phyloP scores from a whole-genome alignment of 371 early-diverging fungal genomes.

The Mortierella sp. region DNA sequence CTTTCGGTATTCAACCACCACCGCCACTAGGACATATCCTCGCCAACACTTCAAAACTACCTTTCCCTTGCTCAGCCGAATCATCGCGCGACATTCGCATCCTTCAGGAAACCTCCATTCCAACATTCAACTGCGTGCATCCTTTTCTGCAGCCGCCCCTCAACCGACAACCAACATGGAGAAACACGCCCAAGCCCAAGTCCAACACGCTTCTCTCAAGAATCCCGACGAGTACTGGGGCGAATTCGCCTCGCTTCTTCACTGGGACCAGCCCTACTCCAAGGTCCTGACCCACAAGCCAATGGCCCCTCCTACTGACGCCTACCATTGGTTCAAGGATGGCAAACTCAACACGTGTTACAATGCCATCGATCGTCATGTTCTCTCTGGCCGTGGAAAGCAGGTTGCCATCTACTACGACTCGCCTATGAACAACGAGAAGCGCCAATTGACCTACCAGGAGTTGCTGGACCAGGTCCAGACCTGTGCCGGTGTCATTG shows the following conservation, averaged over 20 bases:
- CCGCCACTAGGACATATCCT: constrained; percentile 10
- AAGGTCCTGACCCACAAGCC: constrained; percentile 22
- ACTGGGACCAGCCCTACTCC: constrained; percentile 52
- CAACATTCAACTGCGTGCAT: constrained; percentile 2
- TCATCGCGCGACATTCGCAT: background rate
- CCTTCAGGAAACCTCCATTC: background rate
- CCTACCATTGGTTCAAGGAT: constrained; percentile 76
- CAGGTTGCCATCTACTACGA: constrained; percentile 84
- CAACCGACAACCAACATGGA: constrained; percentile 26
- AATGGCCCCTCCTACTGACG: background rate
- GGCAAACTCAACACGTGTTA: constrained; percentile 91
- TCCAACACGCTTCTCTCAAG: constrained; percentile 25
- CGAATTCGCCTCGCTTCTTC: constrained; percentile 30
- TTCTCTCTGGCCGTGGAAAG: constrained; percentile 59
- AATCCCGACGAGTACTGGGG: constrained; percentile 45
- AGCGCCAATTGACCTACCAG: constrained; percentile 74
- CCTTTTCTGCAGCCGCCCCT: background rate
- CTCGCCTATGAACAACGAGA: constrained; percentile 74
- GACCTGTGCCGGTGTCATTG: constrained; percentile 81
- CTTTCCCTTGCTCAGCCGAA: background rate
- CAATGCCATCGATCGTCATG: constrained; percentile 95
- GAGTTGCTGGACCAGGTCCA: constrained; percentile 81
- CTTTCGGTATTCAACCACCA: constrained; percentile 29
- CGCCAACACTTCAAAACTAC: background rate
- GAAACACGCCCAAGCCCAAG: constrained; percentile 21